Evolutionary conservation across 306 rosid genomes (phyloP).

Genomic region (Gleditsia sinensis): DNA sequence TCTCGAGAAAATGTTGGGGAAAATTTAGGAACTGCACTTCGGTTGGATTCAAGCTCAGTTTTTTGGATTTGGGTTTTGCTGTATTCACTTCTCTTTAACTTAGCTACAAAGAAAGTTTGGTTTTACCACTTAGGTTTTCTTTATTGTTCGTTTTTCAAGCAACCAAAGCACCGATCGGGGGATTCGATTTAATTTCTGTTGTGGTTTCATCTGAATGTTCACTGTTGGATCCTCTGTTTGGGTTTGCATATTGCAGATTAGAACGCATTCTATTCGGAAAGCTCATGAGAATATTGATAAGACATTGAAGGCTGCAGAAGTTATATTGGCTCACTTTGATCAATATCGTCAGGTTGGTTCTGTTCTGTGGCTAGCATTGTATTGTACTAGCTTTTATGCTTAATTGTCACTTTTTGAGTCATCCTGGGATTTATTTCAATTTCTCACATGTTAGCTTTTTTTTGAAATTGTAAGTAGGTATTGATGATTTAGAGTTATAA

Average conservation of each 20-base stretch:
- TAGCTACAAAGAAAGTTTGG: constrained; percentile 15
- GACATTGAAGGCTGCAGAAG: constrained; percentile 92
- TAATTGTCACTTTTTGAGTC: constrained; percentile 20
- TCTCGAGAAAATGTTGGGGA: neutral
- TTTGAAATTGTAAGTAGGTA: neutral
- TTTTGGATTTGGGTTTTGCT: constrained; percentile 29
- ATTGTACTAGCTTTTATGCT: constrained; percentile 17
- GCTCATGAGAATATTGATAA: constrained; percentile 95
- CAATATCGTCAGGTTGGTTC: constrained; percentile 81
- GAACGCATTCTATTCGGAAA: constrained; percentile 91
- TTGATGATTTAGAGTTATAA: neutral
- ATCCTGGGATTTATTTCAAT: constrained; percentile 30
- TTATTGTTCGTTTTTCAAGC: constrained; percentile 13
- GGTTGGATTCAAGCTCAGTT: constrained; percentile 17
- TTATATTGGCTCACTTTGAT: constrained; percentile 81
- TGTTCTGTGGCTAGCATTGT: constrained; percentile 14
- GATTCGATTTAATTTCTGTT: constrained; percentile 24
- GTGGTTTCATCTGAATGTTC: constrained; percentile 20
- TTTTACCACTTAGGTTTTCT: neutral
- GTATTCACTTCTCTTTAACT: constrained; percentile 43
- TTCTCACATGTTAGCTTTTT: constrained; percentile 1
- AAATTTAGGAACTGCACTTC: neutral
- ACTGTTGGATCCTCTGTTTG: constrained; percentile 41
- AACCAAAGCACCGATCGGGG: constrained; percentile 43
- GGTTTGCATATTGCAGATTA: constrained; percentile 53